Evolutionary conservation across 306 rosid genomes (phyloP).

Genomic region (Cucurbita argyrosperma): DNA sequence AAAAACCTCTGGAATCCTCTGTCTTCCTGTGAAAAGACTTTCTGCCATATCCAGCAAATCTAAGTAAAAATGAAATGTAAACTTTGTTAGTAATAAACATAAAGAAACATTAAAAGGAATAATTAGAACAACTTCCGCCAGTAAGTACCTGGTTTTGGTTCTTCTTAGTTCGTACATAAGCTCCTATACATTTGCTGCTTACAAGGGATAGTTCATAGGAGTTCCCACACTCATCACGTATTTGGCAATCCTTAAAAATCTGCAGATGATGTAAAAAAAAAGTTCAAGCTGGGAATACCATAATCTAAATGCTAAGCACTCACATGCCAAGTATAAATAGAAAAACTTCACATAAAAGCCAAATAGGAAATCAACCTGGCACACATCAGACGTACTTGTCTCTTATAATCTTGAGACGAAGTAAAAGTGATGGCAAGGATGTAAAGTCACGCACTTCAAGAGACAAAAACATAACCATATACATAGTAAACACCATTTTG

Average conservation of each 20-base stretch:
- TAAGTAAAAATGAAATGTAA: slow-evolving; percentile 6
- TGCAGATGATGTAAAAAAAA: slow-evolving; percentile 9
- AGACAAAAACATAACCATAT: background rate
- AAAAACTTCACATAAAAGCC: background rate
- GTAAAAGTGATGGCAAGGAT: no score
- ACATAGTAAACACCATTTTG: background rate
- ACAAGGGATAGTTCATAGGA: slow-evolving; percentile 76
- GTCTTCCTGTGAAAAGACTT: slow-evolving; percentile 27
- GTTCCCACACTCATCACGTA: slow-evolving; percentile 45
- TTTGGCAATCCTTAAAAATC: slow-evolving; percentile 59
- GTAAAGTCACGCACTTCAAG: background rate
- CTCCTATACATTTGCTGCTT: slow-evolving; percentile 87
- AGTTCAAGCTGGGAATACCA: background rate
- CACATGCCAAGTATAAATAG: background rate
- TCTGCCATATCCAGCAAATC: slow-evolving; percentile 79
- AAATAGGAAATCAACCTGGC: slow-evolving; percentile 11
- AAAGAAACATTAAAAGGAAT: background rate
- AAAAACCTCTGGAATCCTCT: slow-evolving; percentile 34
- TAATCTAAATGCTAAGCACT: background rate
- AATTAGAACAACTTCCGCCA: background rate
- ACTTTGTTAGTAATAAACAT: background rate
- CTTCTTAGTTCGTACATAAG: slow-evolving; percentile 82
- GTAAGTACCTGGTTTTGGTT: slow-evolving; percentile 80
- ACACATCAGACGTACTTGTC: background rate
- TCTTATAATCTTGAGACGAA: no score